These are phyloP conservation scores for Rhododendron simsii DNA, from an alignment of 148 eudicot genomes.

Conservation along the genomic window DNA sequence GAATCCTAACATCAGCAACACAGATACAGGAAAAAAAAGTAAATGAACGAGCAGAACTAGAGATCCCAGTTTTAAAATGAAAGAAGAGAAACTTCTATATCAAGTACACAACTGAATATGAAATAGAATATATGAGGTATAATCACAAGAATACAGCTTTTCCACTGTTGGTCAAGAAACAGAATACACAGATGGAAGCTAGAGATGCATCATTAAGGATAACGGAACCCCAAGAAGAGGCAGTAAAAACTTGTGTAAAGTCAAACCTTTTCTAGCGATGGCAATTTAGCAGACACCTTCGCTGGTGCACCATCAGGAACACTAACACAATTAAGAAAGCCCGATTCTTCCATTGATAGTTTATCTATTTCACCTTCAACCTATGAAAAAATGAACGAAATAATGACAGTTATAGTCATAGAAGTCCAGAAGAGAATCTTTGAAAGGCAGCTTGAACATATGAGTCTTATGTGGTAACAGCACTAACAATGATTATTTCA, in stretches of 20 bases:
- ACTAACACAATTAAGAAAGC: constrained; percentile 40
- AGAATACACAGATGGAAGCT: not conserved
- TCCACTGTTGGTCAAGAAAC: not conserved
- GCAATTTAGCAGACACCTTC: constrained; percentile 31
- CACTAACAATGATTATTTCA: constrained; percentile 42
- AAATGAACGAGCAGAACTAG: not conserved
- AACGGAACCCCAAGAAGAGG: not conserved
- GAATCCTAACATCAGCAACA: constrained; percentile 26
- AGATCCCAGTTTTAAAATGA: not conserved
- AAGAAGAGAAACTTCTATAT: not conserved
- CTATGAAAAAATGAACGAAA: constrained; percentile 15
- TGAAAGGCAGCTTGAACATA: not conserved
- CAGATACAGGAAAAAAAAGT: not conserved
- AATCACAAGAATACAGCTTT: not conserved
- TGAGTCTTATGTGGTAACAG: not conserved
- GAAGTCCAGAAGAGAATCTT: not conserved
- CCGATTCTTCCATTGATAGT: constrained; percentile 54
- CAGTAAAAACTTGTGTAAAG: not conserved
- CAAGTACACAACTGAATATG: not conserved
- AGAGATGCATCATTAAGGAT: not conserved
- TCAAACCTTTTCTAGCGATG: constrained; percentile 35
- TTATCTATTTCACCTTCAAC: constrained; percentile 64
- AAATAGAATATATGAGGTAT: not conserved
- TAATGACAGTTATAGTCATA: not conserved
- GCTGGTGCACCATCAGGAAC: constrained; percentile 59